phyloP scores from a whole-genome alignment of 2,329 filamentous ascomycete genomes.

The Arthrobotrys megalospora region DNA sequence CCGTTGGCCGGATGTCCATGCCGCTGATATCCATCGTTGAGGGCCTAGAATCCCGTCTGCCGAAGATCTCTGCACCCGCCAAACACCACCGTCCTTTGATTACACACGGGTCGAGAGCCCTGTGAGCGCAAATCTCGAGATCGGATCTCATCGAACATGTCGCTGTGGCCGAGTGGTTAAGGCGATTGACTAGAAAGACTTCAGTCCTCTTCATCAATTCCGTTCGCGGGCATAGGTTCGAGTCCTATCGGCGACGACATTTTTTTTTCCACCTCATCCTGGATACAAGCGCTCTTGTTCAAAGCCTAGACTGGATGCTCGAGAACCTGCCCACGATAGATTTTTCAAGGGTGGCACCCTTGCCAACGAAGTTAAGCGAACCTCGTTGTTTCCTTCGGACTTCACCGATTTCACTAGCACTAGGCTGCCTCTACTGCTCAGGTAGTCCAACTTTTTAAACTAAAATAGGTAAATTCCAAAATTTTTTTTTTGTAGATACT shows the following conservation, averaged over 20 bases:
- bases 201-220: slow-evolving; percentile 45
- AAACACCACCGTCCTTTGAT: neutral
- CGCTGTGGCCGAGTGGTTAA: slow-evolving; percentile 60
- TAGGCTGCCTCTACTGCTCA: no score
- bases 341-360: no score
- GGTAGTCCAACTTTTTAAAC: no score
- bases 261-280: slow-evolving; percentile 32
- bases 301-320: no score
- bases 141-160: neutral
- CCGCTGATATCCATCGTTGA: neutral
- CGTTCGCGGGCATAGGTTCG: slow-evolving; percentile 57
- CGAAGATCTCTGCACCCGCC: neutral
- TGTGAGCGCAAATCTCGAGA: slow-evolving; percentile 14
- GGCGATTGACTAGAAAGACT: slow-evolving; percentile 57
- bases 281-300: neutral
- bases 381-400: no score
- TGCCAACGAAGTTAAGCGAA: no score
- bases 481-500: no score
- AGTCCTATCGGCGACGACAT: slow-evolving; percentile 54
- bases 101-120: neutral
- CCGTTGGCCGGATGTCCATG: neutral
- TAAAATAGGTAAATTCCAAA: no score
- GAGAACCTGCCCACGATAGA: no score
- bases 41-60: slow-evolving; percentile 3
- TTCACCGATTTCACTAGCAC: no score